Percentiles rank a stretch among this genome's conserved stretches.
phyloP scores from a whole-genome alignment of 2,329 filamentous ascomycete genomes.

The Bipolaris victoriae region DNA sequence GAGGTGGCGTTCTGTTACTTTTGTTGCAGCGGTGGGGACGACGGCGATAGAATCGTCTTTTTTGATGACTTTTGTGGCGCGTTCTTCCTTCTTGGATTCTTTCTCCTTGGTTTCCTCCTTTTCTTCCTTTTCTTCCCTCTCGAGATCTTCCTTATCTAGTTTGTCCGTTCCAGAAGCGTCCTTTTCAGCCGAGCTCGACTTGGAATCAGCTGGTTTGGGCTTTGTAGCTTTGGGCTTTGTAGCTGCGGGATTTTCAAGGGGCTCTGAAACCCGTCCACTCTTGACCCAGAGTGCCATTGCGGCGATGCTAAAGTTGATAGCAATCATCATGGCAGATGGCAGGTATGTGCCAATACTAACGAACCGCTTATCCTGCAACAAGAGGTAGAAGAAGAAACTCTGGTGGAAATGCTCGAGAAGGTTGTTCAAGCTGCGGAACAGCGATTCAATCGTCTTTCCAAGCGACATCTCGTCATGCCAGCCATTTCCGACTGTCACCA shows the following conservation, averaged over 20 bases:
- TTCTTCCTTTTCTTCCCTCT: conserved; percentile 11
- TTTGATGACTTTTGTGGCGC: conserved; percentile 39
- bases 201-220: conserved; percentile 59
- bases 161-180: conserved; percentile 2
- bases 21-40: conserved; percentile 48
- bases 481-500: conserved; percentile 86
- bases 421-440: conserved; percentile 94
- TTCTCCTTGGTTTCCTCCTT: conserved; percentile 39
- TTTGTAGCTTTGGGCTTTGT: conserved; percentile 51
- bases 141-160: background rate
- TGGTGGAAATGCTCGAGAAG: conserved; percentile 95
- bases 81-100: conserved; percentile 26
- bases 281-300: conserved; percentile 93
- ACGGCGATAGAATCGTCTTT: conserved; percentile 45
- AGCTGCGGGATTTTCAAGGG: conserved; percentile 34
- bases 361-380: conserved; percentile 90
- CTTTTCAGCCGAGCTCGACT: background rate
- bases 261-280: conserved; percentile 63
- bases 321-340: conserved; percentile 95
- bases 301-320: conserved; percentile 93
- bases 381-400: conserved; percentile 98
- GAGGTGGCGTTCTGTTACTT: conserved; percentile 66
- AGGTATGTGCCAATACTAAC: conserved; percentile 98
- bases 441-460: conserved; percentile 84
- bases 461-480: conserved; percentile 99